Conservation (phyloP, 1,139 yeast species). For the Suhomyces ambrosiae region DNA sequence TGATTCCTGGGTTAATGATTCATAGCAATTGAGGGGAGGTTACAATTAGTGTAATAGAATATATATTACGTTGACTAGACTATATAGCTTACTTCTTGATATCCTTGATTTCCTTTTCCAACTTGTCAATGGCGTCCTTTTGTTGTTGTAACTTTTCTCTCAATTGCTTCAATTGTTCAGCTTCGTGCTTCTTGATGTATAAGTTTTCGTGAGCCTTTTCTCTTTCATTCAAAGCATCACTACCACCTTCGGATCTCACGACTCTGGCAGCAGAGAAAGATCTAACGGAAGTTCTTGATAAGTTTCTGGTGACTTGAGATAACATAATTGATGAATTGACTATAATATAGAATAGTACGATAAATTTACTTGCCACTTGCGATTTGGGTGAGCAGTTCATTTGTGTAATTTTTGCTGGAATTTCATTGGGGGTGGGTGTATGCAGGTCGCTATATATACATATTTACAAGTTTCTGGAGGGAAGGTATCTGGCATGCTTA, state of each 20-base stretch:
- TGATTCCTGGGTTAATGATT: neutral
- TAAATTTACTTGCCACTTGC: conserved; percentile 9
- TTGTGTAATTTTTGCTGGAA: conserved; percentile 3
- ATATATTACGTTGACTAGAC: neutral
- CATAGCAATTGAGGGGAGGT: neutral
- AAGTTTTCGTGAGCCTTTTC: conserved; percentile 50
- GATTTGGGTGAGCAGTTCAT: neutral
- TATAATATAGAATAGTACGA: neutral
- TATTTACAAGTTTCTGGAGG: conserved; percentile 38
- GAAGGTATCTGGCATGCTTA: conserved; percentile 51
- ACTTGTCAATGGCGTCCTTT: conserved; percentile 46
- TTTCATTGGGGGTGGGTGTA: conserved; percentile 6
- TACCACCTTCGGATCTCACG: conserved; percentile 29
- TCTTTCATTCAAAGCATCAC: conserved; percentile 43
- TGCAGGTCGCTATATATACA: conserved; percentile 4
- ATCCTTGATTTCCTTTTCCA: conserved; percentile 43
- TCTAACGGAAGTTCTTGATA: conserved; percentile 35
- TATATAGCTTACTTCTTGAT: conserved; percentile 33
- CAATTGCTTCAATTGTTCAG: conserved; percentile 51
- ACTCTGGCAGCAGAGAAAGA: conserved; percentile 41
- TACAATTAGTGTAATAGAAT: neutral
- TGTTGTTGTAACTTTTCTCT: conserved; percentile 49
- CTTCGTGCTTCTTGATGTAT: conserved; percentile 50
- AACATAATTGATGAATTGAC: conserved; percentile 27
- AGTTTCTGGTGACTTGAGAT: conserved; percentile 36